Percentiles rank a stretch among this genome's conserved stretches.
phyloP scores from a whole-genome alignment of 2,329 filamentous ascomycete species.

The Cryphonectria parasitica region DNA sequence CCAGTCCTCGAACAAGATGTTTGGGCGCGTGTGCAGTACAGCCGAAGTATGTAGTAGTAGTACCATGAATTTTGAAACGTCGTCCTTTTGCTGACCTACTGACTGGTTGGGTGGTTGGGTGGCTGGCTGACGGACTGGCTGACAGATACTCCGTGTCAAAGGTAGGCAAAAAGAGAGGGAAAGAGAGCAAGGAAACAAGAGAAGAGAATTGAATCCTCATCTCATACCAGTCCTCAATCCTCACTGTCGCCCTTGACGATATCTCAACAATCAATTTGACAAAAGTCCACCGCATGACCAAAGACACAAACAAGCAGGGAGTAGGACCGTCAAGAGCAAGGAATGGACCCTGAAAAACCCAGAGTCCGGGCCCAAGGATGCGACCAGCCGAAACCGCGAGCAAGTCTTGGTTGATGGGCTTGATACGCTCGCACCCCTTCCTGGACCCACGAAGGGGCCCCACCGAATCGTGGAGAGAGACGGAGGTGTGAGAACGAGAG shows the following conservation, averaged over 20 bases:
- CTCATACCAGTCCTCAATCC: background rate
- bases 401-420: conserved; percentile 3
- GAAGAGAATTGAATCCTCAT: background rate
- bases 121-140: background rate
- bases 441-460: background rate
- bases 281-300: background rate
- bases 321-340: background rate
- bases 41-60: background rate
- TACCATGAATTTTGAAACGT: background rate
- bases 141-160: background rate
- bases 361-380: background rate
- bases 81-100: background rate
- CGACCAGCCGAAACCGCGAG: conserved; percentile 13
- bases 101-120: background rate
- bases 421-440: conserved; percentile 23
- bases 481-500: background rate
- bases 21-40: background rate
- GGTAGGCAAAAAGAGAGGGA: background rate
- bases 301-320: conserved; percentile 4
- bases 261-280: background rate
- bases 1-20: background rate
- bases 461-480: conserved; percentile 11
- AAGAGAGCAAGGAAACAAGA: background rate
- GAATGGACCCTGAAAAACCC: conserved; percentile 11
- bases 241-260: background rate